Evolutionary conservation across 2,329 filamentous ascomycete genomes (phyloP).

Genomic region (Drechslerella coelobrocha): DNA sequence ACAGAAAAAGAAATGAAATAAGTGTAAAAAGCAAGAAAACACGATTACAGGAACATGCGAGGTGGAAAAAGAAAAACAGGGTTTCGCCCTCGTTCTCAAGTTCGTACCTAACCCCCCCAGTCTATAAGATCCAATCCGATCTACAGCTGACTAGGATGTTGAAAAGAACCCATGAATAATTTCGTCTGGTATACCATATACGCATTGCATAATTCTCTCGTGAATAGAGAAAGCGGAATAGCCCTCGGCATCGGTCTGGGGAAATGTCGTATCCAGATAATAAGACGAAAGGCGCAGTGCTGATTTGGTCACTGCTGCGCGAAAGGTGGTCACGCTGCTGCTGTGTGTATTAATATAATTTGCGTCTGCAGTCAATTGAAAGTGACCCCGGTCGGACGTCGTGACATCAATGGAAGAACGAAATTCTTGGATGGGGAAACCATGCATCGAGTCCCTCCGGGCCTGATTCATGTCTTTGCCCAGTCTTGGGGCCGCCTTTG

Average conservation of each 20-base stretch:
- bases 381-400: constrained; percentile 11
- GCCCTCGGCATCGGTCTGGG: constrained; percentile 21
- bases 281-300: constrained; percentile 39
- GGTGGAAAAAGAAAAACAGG: not conserved
- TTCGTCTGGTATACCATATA: constrained; percentile 32
- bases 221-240: constrained; percentile 24
- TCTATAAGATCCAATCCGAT: constrained; percentile 45
- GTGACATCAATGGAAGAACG: constrained; percentile 5
- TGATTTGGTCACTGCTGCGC: constrained; percentile 26
- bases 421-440: constrained; percentile 26
- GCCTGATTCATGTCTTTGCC: constrained; percentile 24
- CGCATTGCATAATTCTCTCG: constrained; percentile 41
- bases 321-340: constrained; percentile 39
- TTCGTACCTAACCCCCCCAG: constrained; percentile 22
- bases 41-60: not conserved
- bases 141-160: constrained; percentile 17
- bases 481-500: constrained; percentile 1
- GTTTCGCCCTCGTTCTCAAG: constrained; percentile 14
- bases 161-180: constrained; percentile 17
- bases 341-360: constrained; percentile 24
- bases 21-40: constrained; percentile 7
- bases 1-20: constrained; percentile 12
- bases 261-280: constrained; percentile 35
- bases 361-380: constrained; percentile 19
- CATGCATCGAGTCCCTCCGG: constrained; percentile 13